Evolutionary conservation across 1,139 yeast species (phyloP).

Genomic region (Debaryomyces sp.): DNA sequence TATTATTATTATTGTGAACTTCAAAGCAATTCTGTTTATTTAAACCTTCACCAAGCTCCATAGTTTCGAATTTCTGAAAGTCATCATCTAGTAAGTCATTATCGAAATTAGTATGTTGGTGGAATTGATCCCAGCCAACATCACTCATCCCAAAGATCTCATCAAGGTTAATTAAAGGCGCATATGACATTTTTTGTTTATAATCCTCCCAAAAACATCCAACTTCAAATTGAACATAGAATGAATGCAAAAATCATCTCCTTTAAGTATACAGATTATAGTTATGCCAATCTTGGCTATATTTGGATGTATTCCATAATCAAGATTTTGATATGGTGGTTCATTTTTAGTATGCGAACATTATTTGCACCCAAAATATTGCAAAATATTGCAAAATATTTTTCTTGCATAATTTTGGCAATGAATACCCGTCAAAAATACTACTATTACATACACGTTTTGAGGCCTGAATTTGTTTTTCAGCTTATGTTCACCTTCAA

Average conservation of each 20-base stretch:
- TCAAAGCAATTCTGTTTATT: background rate
- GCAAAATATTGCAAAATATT: background rate
- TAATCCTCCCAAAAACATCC: background rate
- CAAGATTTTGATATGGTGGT: background rate
- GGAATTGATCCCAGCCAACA: background rate
- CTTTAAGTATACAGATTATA: background rate
- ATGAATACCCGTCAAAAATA: background rate
- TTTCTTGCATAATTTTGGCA: background rate
- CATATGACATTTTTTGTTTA: background rate
- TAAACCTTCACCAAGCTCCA: background rate
- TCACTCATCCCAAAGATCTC: background rate
- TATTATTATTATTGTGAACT: background rate
- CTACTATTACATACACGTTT: no score
- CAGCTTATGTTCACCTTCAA: no score
- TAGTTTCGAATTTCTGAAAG: background rate
- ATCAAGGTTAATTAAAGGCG: background rate
- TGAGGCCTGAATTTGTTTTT: no score
- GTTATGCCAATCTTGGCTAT: background rate
- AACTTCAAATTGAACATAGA: background rate
- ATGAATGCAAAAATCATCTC: background rate
- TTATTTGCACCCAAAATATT: conserved; percentile 1
- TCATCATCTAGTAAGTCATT: background rate
- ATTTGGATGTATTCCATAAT: background rate
- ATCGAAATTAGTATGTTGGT: background rate
- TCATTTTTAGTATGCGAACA: conserved; percentile 1